phyloP scores from a whole-genome alignment of 2,329 filamentous ascomycete genomes.

The Trichoderma sp. region DNA sequence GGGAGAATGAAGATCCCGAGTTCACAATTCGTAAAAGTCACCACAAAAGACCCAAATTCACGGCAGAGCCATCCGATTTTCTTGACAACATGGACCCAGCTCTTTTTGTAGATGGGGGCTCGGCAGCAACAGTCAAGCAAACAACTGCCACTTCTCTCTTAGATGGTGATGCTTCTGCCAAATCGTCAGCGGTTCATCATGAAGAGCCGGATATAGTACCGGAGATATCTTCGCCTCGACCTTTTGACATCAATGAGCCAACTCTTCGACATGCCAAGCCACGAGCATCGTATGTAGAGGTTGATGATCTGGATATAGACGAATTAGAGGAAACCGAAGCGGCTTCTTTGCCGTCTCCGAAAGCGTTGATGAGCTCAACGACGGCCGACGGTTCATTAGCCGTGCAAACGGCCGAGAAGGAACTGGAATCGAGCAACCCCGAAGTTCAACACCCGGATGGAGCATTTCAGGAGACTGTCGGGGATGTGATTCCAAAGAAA shows the following conservation, averaged over 20 bases:
- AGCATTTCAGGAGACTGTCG: not conserved
- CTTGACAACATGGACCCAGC: conserved; percentile 52
- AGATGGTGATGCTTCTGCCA: conserved; percentile 21
- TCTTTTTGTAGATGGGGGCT: conserved; percentile 37
- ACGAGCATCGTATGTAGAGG: conserved; percentile 49
- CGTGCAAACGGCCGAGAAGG: not conserved
- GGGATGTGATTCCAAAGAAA: conserved; percentile 18
- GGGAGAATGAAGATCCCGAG: conserved; percentile 54
- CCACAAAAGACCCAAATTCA: conserved; percentile 40
- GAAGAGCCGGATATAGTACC: conserved; percentile 25
- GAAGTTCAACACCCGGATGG: not conserved
- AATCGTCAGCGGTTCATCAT: conserved; percentile 14
- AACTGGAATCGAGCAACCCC: not conserved
- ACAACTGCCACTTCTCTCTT: conserved; percentile 23
- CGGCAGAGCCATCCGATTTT: conserved; percentile 30
- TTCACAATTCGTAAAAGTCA: conserved; percentile 45
- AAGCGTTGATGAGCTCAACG: conserved; percentile 9
- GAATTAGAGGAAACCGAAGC: conserved; percentile 44
- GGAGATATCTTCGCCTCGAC: conserved; percentile 26
- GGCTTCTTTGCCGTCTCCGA: not conserved
- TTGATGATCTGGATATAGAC: conserved; percentile 41
- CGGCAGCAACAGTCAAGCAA: not conserved
- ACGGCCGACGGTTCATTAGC: conserved; percentile 25
- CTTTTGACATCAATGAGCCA: conserved; percentile 45
- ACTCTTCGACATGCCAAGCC: conserved; percentile 52